Evolutionary conservation across 441 rosid species (phyloP).

Genomic region (Macaranga tanarius): DNA sequence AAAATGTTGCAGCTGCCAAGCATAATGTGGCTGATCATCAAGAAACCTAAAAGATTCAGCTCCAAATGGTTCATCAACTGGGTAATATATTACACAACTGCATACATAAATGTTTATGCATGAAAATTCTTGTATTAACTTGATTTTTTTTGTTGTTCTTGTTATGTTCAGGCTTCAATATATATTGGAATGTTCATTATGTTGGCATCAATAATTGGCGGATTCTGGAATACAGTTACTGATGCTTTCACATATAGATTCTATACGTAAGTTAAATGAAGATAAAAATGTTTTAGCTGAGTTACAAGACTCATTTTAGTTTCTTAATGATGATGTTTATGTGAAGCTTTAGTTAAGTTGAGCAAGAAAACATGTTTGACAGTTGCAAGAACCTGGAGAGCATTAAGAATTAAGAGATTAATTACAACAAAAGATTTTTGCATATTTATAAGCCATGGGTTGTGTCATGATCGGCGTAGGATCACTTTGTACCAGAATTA

Average conservation of each 20-base stretch:
- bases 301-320: neutral
- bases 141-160: neutral
- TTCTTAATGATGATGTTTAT: neutral
- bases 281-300: neutral
- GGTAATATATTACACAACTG: conserved; percentile 42
- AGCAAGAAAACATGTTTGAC: neutral
- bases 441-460: too few species aligned
- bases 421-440: too few species aligned
- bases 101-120: too few species aligned
- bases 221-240: conserved; percentile 68
- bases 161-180: conserved; percentile 46
- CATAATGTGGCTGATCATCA: conserved; percentile 83
- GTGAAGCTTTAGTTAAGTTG: neutral
- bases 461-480: too few species aligned
- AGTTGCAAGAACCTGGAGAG: too few species aligned
- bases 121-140: too few species aligned
- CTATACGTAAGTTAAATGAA: conserved; percentile 44
- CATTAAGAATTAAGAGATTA: too few species aligned
- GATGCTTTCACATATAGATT: conserved; percentile 79
- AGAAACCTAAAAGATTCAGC: conserved; percentile 79
- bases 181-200: conserved; percentile 68
- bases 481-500: too few species aligned
- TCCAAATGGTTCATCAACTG: conserved; percentile 75
- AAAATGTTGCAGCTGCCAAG: conserved; percentile 73
- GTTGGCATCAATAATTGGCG: conserved; percentile 87